Base-by-base conservation (phyloP, 352 stramenopile genomes). In the Phytopythium aichiense region DNA sequence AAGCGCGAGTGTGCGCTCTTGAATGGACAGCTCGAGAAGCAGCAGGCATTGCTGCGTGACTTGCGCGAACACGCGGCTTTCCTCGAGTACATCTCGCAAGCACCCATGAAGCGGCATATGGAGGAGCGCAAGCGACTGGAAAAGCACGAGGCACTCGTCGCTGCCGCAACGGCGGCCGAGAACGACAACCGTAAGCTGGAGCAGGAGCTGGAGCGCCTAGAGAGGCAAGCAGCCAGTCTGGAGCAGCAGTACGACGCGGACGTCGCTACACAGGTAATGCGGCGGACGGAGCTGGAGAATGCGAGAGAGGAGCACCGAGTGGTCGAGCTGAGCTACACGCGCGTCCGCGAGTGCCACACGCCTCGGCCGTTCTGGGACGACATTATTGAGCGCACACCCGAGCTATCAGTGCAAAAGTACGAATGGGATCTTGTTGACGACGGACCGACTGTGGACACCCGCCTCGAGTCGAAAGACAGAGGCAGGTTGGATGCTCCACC, bases 101-200 rank as follows among this genome's bases (percentile, higher is more conserved):
- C 71, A 1, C 79, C 79, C 11, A 67, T 88, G 56, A 87, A 85
- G 52, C 74, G 72, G 28, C 73, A 88, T 45, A 61, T 89, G 45
- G 80, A 89, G 43, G 76, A 88, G 56, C 86, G 86, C 46, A 87
- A 89, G 49, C 61, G 69, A 8, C 64, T 75, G 5, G 80, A 89
- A 30, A 71, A 89, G 42, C 68, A 84, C 25, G 71, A 71, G 8
- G 62, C 59, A 15, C 61, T 88, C 0, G 48, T 62, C 1, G 38
- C 65, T 0, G 63, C 76, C 20, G 70, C 76, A 1, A 35, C 64
- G 9, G 67, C 77, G 2, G 72, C 73, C 7, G 68, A 88, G 8
- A 55, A 62, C 1, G 76, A 83, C 31, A 89, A 87, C 37, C 42
- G 46, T 28, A 25, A 53, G 16, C 52, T 89, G 0, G 79, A 91